Conservation (phyloP, 345 rosid species). For the Brassica rapa region DNA sequence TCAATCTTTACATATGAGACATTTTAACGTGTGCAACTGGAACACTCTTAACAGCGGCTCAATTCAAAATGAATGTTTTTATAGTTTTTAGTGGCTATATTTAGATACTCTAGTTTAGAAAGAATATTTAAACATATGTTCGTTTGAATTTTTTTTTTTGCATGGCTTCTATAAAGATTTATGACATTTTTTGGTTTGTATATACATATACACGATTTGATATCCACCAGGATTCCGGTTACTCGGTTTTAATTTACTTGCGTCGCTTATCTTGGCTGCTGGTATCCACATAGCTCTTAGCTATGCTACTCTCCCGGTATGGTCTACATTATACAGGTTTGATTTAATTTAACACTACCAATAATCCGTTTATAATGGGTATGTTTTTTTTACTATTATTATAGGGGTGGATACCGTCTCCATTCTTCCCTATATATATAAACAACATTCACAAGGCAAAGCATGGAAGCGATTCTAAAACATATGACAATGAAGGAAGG, state of each 20-base stretch:
- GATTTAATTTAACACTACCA: background rate
- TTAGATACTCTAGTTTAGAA: background rate
- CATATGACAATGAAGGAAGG: constrained; percentile 85
- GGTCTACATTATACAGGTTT: background rate
- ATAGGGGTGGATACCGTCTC: constrained; percentile 84
- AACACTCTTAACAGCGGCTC: background rate
- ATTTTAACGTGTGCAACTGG: background rate
- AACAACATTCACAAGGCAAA: constrained; percentile 73
- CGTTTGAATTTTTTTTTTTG: background rate
- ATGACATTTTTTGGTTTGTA: background rate
- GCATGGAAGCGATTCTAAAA: constrained; percentile 72
- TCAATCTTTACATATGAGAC: background rate
- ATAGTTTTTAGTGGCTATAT: background rate
- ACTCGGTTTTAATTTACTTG: constrained; percentile 67
- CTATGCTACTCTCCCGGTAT: constrained; percentile 71
- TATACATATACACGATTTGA: background rate
- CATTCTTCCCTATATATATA: constrained; percentile 67
- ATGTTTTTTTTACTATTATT: background rate
- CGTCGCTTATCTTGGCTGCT: constrained; percentile 51
- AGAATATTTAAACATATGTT: background rate
- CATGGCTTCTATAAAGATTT: background rate
- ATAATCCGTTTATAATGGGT: background rate
- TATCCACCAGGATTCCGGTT: constrained; percentile 51
- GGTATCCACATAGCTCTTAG: constrained; percentile 54
- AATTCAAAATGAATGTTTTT: background rate